A percentile compares a stretch with the other conserved stretches of the same genome.
Conservation (phyloP, 208 protist genomes). For the Blechomonas ayalai region DNA sequence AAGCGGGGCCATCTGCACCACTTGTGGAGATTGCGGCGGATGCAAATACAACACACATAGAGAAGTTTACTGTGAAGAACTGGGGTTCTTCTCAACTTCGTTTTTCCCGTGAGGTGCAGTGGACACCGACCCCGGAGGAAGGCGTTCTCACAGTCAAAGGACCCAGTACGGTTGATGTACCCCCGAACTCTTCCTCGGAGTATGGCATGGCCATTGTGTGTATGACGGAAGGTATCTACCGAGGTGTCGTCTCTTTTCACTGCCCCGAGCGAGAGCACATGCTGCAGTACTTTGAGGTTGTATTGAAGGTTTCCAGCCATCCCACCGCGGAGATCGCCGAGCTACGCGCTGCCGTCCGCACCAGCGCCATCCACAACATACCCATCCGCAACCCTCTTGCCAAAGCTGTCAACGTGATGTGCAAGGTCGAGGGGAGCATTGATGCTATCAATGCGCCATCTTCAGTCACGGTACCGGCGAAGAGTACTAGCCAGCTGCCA, state of each 20-base stretch:
- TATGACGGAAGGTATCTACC: slow-evolving; percentile 75
- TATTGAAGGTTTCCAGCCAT: slow-evolving; percentile 34
- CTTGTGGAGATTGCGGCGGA: slow-evolving; percentile 35
- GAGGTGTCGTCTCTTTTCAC: slow-evolving; percentile 48
- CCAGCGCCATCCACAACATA: slow-evolving; percentile 54
- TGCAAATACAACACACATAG: slow-evolving; percentile 25
- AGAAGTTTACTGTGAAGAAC: slow-evolving; percentile 78
- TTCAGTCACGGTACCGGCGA: slow-evolving; percentile 44
- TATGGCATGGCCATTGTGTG: slow-evolving; percentile 72
- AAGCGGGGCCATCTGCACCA: slow-evolving; percentile 32
- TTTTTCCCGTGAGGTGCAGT: slow-evolving; percentile 79
- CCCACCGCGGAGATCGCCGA: slow-evolving; percentile 34
- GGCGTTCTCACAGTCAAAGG: slow-evolving; percentile 44
- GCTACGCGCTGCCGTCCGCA: slow-evolving; percentile 79
- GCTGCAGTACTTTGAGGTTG: slow-evolving; percentile 82
- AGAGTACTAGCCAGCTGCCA: slow-evolving; percentile 39
- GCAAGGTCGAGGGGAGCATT: slow-evolving; percentile 38
- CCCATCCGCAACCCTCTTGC: slow-evolving; percentile 87
- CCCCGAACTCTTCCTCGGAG: slow-evolving; percentile 43
- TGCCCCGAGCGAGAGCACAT: slow-evolving; percentile 75
- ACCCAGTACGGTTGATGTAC: slow-evolving; percentile 83
- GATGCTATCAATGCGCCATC: slow-evolving; percentile 57
- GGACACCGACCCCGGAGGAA: slow-evolving; percentile 54
- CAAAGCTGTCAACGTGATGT: slow-evolving; percentile 56
- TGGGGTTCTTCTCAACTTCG: slow-evolving; percentile 64